Base-by-base conservation (phyloP, 176 grass and related monocot species). In the Pontederia paniculata region DNA sequence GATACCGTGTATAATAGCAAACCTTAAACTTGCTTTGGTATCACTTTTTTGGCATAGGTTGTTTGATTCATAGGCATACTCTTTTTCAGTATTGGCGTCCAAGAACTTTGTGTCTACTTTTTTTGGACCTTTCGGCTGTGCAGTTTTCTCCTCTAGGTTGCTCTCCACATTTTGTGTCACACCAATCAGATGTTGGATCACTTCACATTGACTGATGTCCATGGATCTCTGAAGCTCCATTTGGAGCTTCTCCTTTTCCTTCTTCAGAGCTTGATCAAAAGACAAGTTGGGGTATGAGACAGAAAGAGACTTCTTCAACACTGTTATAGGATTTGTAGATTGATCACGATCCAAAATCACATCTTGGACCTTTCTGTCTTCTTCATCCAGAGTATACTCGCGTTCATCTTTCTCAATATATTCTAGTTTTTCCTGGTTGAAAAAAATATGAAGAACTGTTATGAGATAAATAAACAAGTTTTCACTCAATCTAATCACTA, bases 161-260 rank as follows among this genome's bases (percentile, higher is more conserved):
- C 65, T 82, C 50, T 52, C 65, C 48, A 95, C 69, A 58, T 58
- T 88, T 72, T 82, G 74, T 14, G 89, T 85, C 23, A 95, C 81
- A 23, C 89, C 78, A 44, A 95, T 43, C 55, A 88, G 78, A 65
- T 81, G 89, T 17, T 88, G 84, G 60, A 95, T 85, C 55, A 95
- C 78, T 80, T 88, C 89, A 8, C 81, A 95, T 28, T 81, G 78
- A 17, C 75, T 50, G 53, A 85, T 23, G 60, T 95, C 89, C 78
- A 95, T 84, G 67, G 89, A 95, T 60, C 84, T 82, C 52, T 95
- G 89, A 75, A 95, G 73, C 59, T 95, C 89, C 64, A 85, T 77
- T 61, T 95, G 81, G 48, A 95, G 75, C 69, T 95, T 88, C 81
- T 95, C 89, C 41, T 77, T 88, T 79, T 96, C 82, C 63, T 86